A percentile compares a stretch with the other conserved stretches of the same genome.
Conservation (phyloP, 2,329 filamentous ascomycete species). For the Penicillium hesseltinei region DNA sequence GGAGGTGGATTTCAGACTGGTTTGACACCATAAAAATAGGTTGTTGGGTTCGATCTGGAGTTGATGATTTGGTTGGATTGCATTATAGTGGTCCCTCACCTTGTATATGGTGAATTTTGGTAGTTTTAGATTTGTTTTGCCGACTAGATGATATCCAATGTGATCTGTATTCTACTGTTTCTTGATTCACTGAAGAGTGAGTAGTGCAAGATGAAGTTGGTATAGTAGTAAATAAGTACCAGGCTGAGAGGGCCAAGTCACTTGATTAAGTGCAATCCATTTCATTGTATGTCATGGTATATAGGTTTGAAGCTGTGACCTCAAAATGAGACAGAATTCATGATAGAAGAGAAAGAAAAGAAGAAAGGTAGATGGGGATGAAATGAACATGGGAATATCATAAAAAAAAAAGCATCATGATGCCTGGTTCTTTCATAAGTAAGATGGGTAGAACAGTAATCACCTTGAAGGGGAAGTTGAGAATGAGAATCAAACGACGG, state of each 20-base stretch:
- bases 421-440: neutral
- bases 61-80: conserved; percentile 17
- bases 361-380: neutral
- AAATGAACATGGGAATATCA: conserved; percentile 6
- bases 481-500: neutral
- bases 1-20: neutral
- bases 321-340: neutral
- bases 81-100: conserved; percentile 12
- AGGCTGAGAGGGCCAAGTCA: neutral
- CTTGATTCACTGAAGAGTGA: neutral
- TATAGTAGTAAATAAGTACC: neutral
- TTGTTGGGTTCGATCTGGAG: conserved; percentile 19
- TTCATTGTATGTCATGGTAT: conserved; percentile 3
- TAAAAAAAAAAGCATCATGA: conserved; percentile 5
- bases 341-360: neutral
- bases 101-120: conserved; percentile 14
- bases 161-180: conserved; percentile 26
- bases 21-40: conserved; percentile 19
- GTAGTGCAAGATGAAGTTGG: neutral
- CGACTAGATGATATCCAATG: conserved; percentile 30
- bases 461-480: neutral
- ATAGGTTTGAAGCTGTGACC: conserved; percentile 3
- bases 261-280: neutral
- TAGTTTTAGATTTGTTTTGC: conserved; percentile 17
- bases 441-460: neutral